Evolutionary conservation across 148 eudicot genomes (phyloP).

Genomic region (Vaccinium myrtillus): DNA sequence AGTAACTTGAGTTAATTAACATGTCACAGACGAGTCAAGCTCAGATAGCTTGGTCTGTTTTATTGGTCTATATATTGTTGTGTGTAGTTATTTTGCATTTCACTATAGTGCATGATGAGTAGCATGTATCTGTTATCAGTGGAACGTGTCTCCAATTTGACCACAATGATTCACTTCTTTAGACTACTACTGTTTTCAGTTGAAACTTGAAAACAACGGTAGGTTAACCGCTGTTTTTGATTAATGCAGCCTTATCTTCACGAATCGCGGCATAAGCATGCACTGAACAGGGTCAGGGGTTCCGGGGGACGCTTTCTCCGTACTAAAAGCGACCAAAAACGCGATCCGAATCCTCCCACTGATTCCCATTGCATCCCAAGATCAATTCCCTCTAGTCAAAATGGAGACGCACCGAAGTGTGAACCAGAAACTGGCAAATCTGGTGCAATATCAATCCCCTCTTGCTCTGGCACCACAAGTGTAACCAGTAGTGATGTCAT

Average conservation of each 20-base stretch:
- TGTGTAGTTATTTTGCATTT: background rate
- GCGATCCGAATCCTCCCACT: constrained; percentile 16
- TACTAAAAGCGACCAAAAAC: constrained; percentile 49
- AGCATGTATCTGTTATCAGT: background rate
- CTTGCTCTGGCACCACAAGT: background rate
- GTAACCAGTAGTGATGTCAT: constrained; percentile 21
- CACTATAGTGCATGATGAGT: background rate
- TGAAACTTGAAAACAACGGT: background rate
- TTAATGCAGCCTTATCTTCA: constrained; percentile 90
- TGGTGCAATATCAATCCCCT: constrained; percentile 17
- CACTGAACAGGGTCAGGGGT: constrained; percentile 82
- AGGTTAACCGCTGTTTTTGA: background rate
- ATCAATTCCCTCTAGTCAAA: constrained; percentile 20
- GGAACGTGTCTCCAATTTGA: background rate
- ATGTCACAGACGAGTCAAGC: background rate
- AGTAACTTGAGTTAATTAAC: background rate
- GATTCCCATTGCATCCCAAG: constrained; percentile 8
- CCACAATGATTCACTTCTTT: background rate
- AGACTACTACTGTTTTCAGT: background rate
- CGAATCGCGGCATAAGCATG: constrained; percentile 89
- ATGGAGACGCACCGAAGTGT: constrained; percentile 7
- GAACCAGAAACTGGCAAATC: constrained; percentile 28
- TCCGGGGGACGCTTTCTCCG: constrained; percentile 87
- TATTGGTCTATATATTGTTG: background rate
- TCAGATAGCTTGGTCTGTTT: background rate